Base-by-base conservation (phyloP, 23 red algal species). In the Chondrus crispus region DNA sequence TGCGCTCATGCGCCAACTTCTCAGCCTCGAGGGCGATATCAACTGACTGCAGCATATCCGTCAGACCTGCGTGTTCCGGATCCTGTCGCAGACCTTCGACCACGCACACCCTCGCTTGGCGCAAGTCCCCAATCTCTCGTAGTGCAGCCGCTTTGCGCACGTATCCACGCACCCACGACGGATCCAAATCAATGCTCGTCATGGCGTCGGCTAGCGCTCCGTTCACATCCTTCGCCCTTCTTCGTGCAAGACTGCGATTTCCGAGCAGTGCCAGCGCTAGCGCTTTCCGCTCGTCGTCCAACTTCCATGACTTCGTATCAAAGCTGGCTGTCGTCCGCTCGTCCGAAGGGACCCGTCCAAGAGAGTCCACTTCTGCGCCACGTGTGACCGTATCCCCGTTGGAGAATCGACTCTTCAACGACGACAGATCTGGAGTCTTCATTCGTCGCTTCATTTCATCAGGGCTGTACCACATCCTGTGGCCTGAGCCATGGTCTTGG, bases 121-220 rank as follows among this genome's bases (percentile, higher is more conserved):
- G 45, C 4, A 92, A 46, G 43, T 68, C n/a, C 47, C 88, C 94
- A 51, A 62, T 54, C 68, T 80, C 84, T 42, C 51, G 74, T 1
- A 91, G 83, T 2, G 94, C 94, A 0, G 86, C 63, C 7, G 94
- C 94, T 45, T 91, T 85, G 24, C 94, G 46, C 7, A 85, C 64
- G 49, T 96, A 96, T 19, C 94, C 94, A 35, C 94, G 70, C 37
- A 91, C 74, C 94, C 94, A 96, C 7, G 47, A 42, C 32, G 72
- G 57, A 42, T 96, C 85, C 40, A 96, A 64, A 9, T 76, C 68
- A 6, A 96, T 75, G 48, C 87, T 68, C 12, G 47, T 47, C n/a
- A 68, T 47, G 4, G 87, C 94, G 40, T 91, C 94, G 26, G 78
- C 75, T 43, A 96, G 32, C 28, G 93, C 86, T 4, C 73, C 88